Evolutionary conservation across 2,329 filamentous ascomycete genomes (phyloP), one percentile per base, ranked within the genome.

Genomic region (Byssoonygena ceratinophila): DNA sequence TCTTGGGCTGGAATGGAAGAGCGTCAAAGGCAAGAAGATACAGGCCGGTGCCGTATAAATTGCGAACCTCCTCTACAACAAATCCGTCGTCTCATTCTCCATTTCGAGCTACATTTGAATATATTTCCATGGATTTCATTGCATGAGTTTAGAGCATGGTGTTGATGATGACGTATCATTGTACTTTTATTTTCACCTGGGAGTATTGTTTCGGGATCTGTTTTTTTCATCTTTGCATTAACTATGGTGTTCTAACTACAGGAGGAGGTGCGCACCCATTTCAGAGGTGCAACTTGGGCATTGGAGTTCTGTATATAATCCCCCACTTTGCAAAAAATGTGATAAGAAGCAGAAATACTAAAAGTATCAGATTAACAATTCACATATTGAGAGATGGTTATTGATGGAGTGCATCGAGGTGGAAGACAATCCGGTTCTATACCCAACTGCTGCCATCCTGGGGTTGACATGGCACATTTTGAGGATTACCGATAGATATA

Each of bases 1-100:
- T 0, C 59, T 74, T 0, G 67, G 70, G 5, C 75, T 85, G 58
- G 77, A 85, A 68, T 86, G 81, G 81, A 52, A 46, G 47, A 56
- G 52, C 23, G 54, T 56, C 37, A 56, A 56, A 39, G 52, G 52
- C 6, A 56, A 56, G 49, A 51, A 56, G 11, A 41, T 56, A 2
- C 46, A 56, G 9, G 16, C 54, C 7, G 51, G 12, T 16, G 54
- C 51, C 11, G 54, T 37, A 16, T 56, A 51, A 45, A 50, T 22
- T 32, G n/a, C 44, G 27, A 16, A n/a, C 22, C 25, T 40, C 41
- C 20, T 37, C 18, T 39, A 29, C 27, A 29, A 29, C 27, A 29
- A 9, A 4, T 37, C 3, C 14, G 25, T 40, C 27, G 9, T 29
- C 27, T 43, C 29, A 18, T 12, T 52, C 29, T 34, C 16, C 29